phyloP scores from a whole-genome alignment of 2,329 filamentous ascomycete genomes.

The Colletotrichum salicis region DNA sequence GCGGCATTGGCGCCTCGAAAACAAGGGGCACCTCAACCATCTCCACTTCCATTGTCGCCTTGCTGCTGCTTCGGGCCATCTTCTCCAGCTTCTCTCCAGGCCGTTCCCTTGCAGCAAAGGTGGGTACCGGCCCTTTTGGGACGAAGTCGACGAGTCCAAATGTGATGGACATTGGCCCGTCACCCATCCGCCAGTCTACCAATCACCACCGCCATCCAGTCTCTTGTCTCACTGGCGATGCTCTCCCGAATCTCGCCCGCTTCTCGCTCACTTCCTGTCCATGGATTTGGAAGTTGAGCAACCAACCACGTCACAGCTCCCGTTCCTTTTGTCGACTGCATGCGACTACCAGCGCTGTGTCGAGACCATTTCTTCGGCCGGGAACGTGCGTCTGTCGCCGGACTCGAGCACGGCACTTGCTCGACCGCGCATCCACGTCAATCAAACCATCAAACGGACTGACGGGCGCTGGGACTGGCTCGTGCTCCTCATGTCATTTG shows the following conservation, averaged over 20 bases:
- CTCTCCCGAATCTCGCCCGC: neutral
- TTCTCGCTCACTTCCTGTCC: neutral
- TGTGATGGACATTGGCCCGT: neutral
- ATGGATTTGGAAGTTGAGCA: neutral
- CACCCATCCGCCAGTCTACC: neutral
- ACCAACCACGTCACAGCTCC: neutral
- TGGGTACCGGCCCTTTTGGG: constrained; percentile 20
- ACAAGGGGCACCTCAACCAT: constrained; percentile 16
- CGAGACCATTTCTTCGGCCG: neutral
- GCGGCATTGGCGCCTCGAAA: constrained; percentile 25
- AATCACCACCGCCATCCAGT: neutral
- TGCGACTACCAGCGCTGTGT: constrained; percentile 7
- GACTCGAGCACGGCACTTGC: constrained; percentile 6
- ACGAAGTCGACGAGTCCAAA: neutral
- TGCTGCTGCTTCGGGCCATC: constrained; percentile 26
- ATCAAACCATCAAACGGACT: constrained; percentile 14
- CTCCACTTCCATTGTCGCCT: constrained; percentile 19
- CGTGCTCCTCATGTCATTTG: constrained; percentile 15
- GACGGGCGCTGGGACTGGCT: constrained; percentile 23
- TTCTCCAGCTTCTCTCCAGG: constrained; percentile 27
- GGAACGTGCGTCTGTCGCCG: constrained; percentile 12
- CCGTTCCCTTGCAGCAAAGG: constrained; percentile 10
- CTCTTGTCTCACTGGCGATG: constrained; percentile 11
- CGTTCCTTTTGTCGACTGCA: neutral
- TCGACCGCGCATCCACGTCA: constrained; percentile 17